Percentiles rank a stretch among this genome's conserved stretches.
phyloP scores from a whole-genome alignment of 768 basidiomycete genomes.

The Pholiota microspora region DNA sequence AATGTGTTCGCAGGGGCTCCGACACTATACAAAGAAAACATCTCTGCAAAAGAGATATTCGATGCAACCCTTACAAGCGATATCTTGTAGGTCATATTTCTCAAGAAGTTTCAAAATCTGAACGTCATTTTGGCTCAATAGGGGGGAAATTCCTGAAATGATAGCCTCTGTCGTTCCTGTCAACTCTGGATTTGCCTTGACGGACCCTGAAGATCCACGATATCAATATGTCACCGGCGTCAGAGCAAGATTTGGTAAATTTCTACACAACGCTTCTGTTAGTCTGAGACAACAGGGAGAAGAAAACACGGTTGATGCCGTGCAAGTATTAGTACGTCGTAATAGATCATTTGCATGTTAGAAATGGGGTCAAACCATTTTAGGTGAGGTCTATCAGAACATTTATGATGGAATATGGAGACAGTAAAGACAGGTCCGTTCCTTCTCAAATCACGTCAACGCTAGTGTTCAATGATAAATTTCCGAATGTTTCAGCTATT shows the following conservation, averaged over 20 bases:
- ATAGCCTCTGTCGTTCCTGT: constrained; percentile 62
- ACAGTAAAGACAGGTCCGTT: constrained; percentile 53
- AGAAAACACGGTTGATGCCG: constrained; percentile 80
- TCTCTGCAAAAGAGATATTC: constrained; percentile 46
- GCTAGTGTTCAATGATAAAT: no score
- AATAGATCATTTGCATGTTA: background rate
- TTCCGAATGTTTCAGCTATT: constrained; percentile 39
- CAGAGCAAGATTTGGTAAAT: constrained; percentile 60
- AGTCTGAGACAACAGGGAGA: constrained; percentile 71
- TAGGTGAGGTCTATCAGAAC: constrained; percentile 69
- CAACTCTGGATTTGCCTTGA: constrained; percentile 65
- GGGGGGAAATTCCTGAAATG: constrained; percentile 77
- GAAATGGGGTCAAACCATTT: background rate
- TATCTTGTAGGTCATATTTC: constrained; percentile 52
- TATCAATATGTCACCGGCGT: constrained; percentile 59
- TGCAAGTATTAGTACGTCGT: constrained; percentile 61
- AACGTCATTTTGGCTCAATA: constrained; percentile 23
- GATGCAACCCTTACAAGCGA: constrained; percentile 53
- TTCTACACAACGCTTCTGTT: constrained; percentile 70
- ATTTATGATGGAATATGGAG: constrained; percentile 74
- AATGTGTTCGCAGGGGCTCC: constrained; percentile 76
- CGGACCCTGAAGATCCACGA: constrained; percentile 61
- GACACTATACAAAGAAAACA: constrained; percentile 55
- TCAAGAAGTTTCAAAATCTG: background rate
- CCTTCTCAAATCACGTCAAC: no score